Evolutionary conservation across 2,329 filamentous ascomycete species (phyloP), one percentile per base, ranked within the genome.

Genomic region (Lasiodiplodia hormozganensis): DNA sequence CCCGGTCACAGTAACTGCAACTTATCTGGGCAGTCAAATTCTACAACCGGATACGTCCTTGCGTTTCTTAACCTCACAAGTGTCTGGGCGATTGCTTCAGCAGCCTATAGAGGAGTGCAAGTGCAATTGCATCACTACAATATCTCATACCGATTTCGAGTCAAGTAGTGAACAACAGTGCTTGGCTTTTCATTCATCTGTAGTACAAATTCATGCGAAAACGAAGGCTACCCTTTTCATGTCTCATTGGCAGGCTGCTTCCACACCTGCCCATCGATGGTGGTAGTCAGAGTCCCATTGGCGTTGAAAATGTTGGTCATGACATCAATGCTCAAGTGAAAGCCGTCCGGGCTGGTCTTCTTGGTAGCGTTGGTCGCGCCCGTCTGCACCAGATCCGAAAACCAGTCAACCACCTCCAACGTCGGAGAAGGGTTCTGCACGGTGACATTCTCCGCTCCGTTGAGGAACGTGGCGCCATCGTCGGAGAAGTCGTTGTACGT

Each of bases 281-380:
- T 78, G 0, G 80, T 83, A 2, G 72, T 78, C 66, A 83, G 65
- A 0, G 77, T 81, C 1, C 82, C 82, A 68, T 79, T 83, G 0
- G 81, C 80, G 8, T 80, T 69, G 70, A 83, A 83, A 0, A 80
- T 74, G 51, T 83, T 84, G 4, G 68, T 71, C 71, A 80, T 62
- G 2, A 74, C 76, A 73, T 84, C 77, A 23, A 82, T 81, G 1
- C 69, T 68, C 23, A 84, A 62, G 67, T 82, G 79, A 40, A 83
- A 81, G 1, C 81, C 81, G 1, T 72, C 75, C 0, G 75, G 71
- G 5, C 79, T 74, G 0, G 82, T 84, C 62, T 74, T 78, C 72
- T 83, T 84, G 0, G 74, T 80, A 0, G 72, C 76, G 4, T 71
- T 70, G 0, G 70, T 71, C 2, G 68, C 69, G 0, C 81, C 81